Evolutionary conservation across 495 filamentous ascomycete species (phyloP).

Genomic region (Xylaria bambusicola): DNA sequence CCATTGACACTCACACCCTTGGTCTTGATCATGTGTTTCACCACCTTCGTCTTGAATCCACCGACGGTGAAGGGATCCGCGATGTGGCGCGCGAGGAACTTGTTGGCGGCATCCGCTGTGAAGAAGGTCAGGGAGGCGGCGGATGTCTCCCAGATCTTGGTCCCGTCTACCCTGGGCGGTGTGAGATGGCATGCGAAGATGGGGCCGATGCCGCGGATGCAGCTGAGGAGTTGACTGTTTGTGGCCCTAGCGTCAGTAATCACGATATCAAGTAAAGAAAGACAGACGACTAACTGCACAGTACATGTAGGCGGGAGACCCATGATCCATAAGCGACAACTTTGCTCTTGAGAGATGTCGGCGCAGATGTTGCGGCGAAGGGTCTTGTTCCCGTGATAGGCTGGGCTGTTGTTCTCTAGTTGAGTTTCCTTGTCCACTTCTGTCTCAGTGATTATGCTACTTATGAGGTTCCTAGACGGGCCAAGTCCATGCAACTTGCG

Average conservation of each 20-base stretch:
- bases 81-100: constrained; percentile 13
- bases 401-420: too few species aligned
- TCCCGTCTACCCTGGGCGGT: constrained; percentile 6
- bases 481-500: not conserved
- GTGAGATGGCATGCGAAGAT: constrained; percentile 35
- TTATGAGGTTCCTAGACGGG: constrained; percentile 7
- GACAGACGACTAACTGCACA: too few species aligned
- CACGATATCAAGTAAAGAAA: too few species aligned
- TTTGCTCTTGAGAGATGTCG: too few species aligned
- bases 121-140: constrained; percentile 44
- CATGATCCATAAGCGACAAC: too few species aligned
- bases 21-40: constrained; percentile 12
- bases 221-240: constrained; percentile 22
- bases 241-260: too few species aligned
- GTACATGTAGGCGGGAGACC: too few species aligned
- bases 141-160: constrained; percentile 12
- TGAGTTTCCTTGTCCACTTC: not conserved
- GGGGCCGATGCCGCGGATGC: constrained; percentile 34
- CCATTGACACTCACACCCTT: not conserved
- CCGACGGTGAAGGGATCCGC: constrained; percentile 9
- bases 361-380: too few species aligned
- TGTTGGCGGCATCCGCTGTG: constrained; percentile 23
- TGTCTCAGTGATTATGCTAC: not conserved
- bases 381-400: too few species aligned
- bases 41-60: not conserved